Evolutionary conservation across 179 eudicot genomes (phyloP).

Genomic region (Corrigiola litoralis): DNA sequence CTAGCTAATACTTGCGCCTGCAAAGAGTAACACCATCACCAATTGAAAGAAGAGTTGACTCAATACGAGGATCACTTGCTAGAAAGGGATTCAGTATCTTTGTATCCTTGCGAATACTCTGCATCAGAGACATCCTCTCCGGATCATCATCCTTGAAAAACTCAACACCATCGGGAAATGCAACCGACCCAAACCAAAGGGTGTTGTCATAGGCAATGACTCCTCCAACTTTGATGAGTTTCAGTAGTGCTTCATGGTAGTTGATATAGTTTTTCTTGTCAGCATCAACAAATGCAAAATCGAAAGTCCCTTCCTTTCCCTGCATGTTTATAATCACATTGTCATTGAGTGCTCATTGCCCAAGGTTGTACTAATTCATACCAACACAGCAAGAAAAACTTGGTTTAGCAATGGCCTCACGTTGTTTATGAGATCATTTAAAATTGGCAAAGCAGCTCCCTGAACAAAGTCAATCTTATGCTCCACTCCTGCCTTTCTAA

Average conservation of each 20-base stretch:
- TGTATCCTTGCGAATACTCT: not conserved
- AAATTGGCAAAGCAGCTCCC: constrained; percentile 21
- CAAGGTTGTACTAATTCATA: no score
- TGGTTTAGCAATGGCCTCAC: no score
- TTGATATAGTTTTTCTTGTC: constrained; percentile 40
- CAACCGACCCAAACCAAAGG: constrained; percentile 27
- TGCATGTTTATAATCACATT: no score
- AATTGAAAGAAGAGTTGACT: constrained; percentile 25
- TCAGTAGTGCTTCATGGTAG: constrained; percentile 34
- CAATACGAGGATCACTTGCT: constrained; percentile 26
- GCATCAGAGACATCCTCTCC: not conserved
- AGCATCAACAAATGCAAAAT: constrained; percentile 49
- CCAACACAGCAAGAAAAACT: no score
- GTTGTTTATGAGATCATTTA: no score
- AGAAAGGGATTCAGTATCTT: constrained; percentile 15
- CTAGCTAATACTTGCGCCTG: constrained; percentile 20
- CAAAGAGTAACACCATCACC: constrained; percentile 33
- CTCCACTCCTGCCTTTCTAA: constrained; percentile 25
- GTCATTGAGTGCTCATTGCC: no score
- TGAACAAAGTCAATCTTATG: constrained; percentile 23
- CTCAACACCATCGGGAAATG: constrained; percentile 17
- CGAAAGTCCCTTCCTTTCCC: constrained; percentile 33
- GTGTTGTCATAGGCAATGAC: no score
- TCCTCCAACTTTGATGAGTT: constrained; percentile 40
- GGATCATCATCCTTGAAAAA: constrained; percentile 12